phyloP scores from a whole-genome alignment of 2,329 filamentous ascomycete species.

The Penicillium concentricum region DNA sequence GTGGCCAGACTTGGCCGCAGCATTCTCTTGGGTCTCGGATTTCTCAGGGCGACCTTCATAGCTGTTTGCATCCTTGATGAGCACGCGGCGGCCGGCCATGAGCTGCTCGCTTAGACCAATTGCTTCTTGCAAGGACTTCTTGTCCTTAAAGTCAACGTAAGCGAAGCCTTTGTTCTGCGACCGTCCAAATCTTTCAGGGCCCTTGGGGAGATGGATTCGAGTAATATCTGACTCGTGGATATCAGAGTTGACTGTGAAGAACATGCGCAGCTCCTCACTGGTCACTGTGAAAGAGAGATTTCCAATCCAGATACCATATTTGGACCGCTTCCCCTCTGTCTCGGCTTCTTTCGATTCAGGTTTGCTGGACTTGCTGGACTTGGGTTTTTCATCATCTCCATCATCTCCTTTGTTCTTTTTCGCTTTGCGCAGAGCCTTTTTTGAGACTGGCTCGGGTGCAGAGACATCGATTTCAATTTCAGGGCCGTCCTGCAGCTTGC shows the following conservation, averaged over 20 bases:
- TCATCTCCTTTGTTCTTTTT: constrained; percentile 61
- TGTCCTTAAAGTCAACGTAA: constrained; percentile 83
- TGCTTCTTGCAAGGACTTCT: constrained; percentile 69
- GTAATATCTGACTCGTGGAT: constrained; percentile 73
- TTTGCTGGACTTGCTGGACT: constrained; percentile 22
- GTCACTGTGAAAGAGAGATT: constrained; percentile 86
- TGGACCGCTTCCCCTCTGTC: constrained; percentile 58
- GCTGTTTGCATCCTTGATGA: constrained; percentile 90
- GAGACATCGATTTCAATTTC: constrained; percentile 87
- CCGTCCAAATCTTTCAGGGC: constrained; percentile 52
- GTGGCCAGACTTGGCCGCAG: constrained; percentile 47
- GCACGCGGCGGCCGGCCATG: constrained; percentile 70
- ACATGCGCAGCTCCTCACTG: constrained; percentile 70
- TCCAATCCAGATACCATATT: constrained; percentile 91
- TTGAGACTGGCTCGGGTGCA: constrained; percentile 91
- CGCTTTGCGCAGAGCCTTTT: constrained; percentile 83
- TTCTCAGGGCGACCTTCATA: constrained; percentile 87
- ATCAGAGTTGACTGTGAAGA: constrained; percentile 70
- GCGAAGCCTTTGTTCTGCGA: constrained; percentile 88
- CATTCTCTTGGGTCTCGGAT: constrained; percentile 44
- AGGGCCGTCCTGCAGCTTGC: constrained; percentile 58
- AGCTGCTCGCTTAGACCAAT: constrained; percentile 83
- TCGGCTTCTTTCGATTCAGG: constrained; percentile 35
- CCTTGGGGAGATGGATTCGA: constrained; percentile 73
- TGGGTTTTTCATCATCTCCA: constrained; percentile 30